Conservation (phyloP, 83 land plant genomes). For the Diphasiastrum complanatum region DNA sequence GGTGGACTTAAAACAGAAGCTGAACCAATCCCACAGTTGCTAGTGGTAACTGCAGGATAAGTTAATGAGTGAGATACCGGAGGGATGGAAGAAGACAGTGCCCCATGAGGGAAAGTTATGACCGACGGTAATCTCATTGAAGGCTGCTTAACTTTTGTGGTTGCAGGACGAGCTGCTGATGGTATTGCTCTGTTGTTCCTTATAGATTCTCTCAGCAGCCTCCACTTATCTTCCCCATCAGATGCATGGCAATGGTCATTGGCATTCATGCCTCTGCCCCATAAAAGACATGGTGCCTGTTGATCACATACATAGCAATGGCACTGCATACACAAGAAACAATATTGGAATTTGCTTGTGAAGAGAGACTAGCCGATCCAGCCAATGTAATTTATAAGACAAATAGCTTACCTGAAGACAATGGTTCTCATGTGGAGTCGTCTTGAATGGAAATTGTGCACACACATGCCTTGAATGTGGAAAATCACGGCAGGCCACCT, state of each 20-base stretch:
- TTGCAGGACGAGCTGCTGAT: too few relatives aligned
- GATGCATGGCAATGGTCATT: slow-evolving; percentile 67
- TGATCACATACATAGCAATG: slow-evolving; percentile 50
- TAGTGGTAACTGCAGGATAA: too few relatives aligned
- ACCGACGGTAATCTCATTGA: too few relatives aligned
- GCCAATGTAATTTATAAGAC: neutral
- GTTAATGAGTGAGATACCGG: too few relatives aligned
- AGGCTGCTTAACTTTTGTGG: too few relatives aligned
- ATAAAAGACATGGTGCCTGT: slow-evolving; percentile 50
- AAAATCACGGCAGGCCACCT: slow-evolving; percentile 42
- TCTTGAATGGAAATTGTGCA: slow-evolving; percentile 34
- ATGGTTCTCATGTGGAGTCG: slow-evolving; percentile 24
- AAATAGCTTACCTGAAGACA: slow-evolving; percentile 23
- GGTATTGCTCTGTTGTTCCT: too few relatives aligned
- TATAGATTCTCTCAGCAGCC: slow-evolving; percentile 30
- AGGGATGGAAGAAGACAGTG: too few relatives aligned
- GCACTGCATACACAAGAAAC: slow-evolving; percentile 35
- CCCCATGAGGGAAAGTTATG: too few relatives aligned
- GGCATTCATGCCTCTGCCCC: slow-evolving; percentile 39
- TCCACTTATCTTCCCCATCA: slow-evolving; percentile 53
- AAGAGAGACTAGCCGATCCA: neutral
- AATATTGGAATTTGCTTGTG: neutral
- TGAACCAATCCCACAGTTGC: too few relatives aligned
- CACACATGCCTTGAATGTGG: slow-evolving; percentile 40
- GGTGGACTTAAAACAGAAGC: too few relatives aligned